phyloP scores from a whole-genome alignment of 2,329 filamentous ascomycete genomes.

The Colletotrichum kahawae region DNA sequence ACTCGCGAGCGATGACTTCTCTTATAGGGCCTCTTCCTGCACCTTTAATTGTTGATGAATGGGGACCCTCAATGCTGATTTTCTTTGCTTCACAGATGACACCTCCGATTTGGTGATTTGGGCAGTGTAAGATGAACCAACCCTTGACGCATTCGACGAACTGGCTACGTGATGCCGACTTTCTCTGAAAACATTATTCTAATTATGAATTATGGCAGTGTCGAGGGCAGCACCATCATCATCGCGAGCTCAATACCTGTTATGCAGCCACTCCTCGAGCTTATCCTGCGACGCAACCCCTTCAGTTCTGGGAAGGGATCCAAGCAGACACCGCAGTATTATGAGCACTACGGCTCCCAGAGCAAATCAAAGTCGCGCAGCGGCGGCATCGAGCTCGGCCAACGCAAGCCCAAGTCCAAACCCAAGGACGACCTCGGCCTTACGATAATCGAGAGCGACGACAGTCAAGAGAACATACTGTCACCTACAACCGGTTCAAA shows the following conservation, averaged over 20 bases:
- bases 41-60: neutral
- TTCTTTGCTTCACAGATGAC: conserved; percentile 27
- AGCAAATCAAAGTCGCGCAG: neutral
- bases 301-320: neutral
- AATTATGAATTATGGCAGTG: neutral
- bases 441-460: conserved; percentile 9
- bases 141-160: too few relatives aligned
- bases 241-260: conserved; percentile 40
- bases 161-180: neutral
- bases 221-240: conserved; percentile 39
- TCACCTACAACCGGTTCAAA: neutral
- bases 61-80: neutral
- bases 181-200: neutral
- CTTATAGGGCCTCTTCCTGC: conserved; percentile 12
- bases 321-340: neutral
- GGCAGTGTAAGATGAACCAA: conserved; percentile 40
- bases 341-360: neutral
- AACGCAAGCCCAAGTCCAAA: neutral
- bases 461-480: conserved; percentile 20
- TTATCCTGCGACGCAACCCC: neutral
- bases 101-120: conserved; percentile 48
- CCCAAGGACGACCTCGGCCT: conserved; percentile 9
- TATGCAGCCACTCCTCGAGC: conserved; percentile 32
- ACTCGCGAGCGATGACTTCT: conserved; percentile 27
- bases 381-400: neutral